phyloP scores from a whole-genome alignment of 352 stramenopile species.

The Globisporangium orthogonon region DNA sequence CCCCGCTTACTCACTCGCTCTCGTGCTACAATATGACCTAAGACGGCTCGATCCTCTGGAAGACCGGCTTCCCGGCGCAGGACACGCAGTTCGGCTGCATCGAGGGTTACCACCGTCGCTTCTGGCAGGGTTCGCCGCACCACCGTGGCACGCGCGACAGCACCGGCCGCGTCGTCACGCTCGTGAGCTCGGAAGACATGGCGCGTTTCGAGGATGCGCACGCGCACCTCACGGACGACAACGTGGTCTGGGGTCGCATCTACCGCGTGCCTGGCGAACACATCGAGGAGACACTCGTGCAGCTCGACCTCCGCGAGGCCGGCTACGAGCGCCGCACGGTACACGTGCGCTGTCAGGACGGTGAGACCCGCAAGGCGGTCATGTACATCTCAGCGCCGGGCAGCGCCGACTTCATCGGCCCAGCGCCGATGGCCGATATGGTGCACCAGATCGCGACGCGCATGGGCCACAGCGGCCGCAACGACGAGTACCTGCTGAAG shows the following conservation, averaged over 20 bases:
- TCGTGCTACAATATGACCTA: too few relatives aligned
- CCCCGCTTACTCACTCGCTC: too few relatives aligned
- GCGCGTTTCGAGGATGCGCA: conserved; percentile 66
- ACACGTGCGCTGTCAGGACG: conserved; percentile 72
- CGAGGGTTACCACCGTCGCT: conserved; percentile 80
- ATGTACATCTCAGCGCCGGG: conserved; percentile 82
- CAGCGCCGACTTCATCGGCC: conserved; percentile 81
- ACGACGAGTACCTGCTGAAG: conserved; percentile 82
- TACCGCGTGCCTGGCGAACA: conserved; percentile 82
- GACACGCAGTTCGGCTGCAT: conserved; percentile 44
- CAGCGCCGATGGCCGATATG: conserved; percentile 63
- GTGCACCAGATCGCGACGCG: conserved; percentile 71
- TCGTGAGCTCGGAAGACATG: conserved; percentile 77
- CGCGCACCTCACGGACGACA: conserved; percentile 47
- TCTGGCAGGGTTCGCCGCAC: conserved; percentile 87
- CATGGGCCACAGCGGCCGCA: conserved; percentile 64
- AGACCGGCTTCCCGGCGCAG: conserved; percentile 25
- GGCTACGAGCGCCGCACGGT: conserved; percentile 79
- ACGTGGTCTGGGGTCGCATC: conserved; percentile 79
- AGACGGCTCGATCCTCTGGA: conserved; percentile 25
- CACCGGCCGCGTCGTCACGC: conserved; percentile 80
- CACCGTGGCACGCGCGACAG: conserved; percentile 77
- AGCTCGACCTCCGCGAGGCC: conserved; percentile 81
- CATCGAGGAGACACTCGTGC: conserved; percentile 57
- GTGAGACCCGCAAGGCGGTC: conserved; percentile 52